phyloP scores from a whole-genome alignment of 192 early-diverging fungal genomes.

The Coemansia sp. region DNA sequence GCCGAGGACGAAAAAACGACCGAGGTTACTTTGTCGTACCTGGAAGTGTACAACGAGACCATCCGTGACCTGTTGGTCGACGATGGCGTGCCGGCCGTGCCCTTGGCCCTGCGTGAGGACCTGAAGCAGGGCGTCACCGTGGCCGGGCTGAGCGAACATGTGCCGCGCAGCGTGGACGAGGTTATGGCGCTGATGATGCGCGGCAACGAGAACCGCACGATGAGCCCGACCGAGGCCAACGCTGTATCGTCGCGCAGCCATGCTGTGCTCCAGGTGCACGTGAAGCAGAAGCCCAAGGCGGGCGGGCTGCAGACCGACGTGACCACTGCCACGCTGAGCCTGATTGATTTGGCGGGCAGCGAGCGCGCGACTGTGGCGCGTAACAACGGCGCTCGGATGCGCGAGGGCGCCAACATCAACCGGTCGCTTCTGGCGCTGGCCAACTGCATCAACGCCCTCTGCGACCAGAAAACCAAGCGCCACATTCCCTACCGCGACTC shows the following conservation, averaged over 20 bases:
- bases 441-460: conserved; percentile 72
- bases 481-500: conserved; percentile 74
- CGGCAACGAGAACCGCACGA: conserved; percentile 69
- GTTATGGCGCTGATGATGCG: conserved; percentile 50
- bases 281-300: conserved; percentile 27
- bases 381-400: conserved; percentile 60
- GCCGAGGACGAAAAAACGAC: conserved; percentile 55
- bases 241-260: conserved; percentile 68
- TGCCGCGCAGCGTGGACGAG: conserved; percentile 49
- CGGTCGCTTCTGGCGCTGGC: conserved; percentile 65
- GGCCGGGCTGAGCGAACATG: conserved; percentile 63
- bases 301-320: conserved; percentile 45
- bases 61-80: conserved; percentile 75
- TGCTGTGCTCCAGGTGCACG: conserved; percentile 68
- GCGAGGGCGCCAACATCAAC: conserved; percentile 78
- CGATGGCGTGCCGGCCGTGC: conserved; percentile 6
- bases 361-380: conserved; percentile 60
- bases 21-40: conserved; percentile 70
- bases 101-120: conserved; percentile 73
- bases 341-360: conserved; percentile 74
- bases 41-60: conserved; percentile 97
- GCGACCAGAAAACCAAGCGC: conserved; percentile 46
- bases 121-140: conserved; percentile 59
- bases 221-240: conserved; percentile 71
- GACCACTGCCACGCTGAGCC: conserved; percentile 55